Percentiles rank a stretch among this genome's conserved stretches.
Evolutionary conservation across 2,329 filamentous ascomycete genomes (phyloP).

Genomic region (Ophiocordyceps unilateralis): DNA sequence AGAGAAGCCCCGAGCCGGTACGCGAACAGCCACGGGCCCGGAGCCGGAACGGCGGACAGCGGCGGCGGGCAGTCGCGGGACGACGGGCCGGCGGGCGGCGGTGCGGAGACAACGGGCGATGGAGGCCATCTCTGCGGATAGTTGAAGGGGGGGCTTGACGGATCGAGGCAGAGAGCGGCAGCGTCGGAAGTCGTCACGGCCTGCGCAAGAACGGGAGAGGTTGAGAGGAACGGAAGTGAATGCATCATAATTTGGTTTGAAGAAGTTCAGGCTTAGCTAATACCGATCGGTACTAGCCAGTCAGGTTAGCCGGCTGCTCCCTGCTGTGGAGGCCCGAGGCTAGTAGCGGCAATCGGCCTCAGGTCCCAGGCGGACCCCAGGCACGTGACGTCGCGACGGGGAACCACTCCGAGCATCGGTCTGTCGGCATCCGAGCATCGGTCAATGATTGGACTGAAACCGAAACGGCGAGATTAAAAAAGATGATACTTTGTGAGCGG

Average conservation of each 20-base stretch:
- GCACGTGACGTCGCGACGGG: not conserved
- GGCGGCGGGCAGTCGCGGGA: constrained; percentile 15
- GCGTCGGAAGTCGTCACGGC: not conserved
- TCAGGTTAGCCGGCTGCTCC: not conserved
- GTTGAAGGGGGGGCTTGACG: not conserved
- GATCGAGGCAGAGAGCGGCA: not conserved
- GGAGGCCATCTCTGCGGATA: constrained; percentile 32
- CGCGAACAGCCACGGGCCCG: constrained; percentile 20
- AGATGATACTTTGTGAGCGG: too few species aligned
- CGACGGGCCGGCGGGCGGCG: constrained; percentile 13
- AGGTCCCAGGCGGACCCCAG: not conserved
- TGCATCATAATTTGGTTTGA: not conserved
- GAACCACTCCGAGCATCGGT: not conserved
- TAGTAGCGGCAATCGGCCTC: not conserved
- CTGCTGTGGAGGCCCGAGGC: not conserved
- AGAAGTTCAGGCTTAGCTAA: too few species aligned
- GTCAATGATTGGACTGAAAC: not conserved
- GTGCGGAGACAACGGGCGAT: constrained; percentile 31
- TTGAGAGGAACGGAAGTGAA: not conserved
- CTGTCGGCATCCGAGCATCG: not conserved
- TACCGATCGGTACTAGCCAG: not conserved
- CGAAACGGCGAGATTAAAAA: not conserved
- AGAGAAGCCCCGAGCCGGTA: constrained; percentile 21
- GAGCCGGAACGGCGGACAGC: constrained; percentile 21
- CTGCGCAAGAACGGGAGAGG: not conserved